Base-by-base conservation (phyloP, 1,284 basidiomycete species). In the Cutaneotrichosporon dermatis region DNA sequence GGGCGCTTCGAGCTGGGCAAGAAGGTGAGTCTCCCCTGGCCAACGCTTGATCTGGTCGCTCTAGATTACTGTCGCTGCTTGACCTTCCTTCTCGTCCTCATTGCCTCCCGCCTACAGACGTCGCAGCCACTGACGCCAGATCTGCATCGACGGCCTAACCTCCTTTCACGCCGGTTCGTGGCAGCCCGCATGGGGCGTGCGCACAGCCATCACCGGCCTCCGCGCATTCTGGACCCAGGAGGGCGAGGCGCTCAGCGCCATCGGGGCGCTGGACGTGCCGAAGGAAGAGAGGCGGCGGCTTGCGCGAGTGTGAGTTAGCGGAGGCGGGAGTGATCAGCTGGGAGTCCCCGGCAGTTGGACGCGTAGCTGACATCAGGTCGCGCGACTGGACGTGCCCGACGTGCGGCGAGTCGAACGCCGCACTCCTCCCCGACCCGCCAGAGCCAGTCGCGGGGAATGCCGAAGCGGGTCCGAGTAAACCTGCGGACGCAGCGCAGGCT, bases 181-280 rank as follows among this genome's bases (percentile, higher is more conserved):
- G 94, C 92, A 96, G 77, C 94, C 94, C 37, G 92, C 94, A 11
- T 98, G 94, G 94, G 94, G 94, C 58, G 90, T 98, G 34, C 84
- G 94, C 60, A 97, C 94, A 88, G 92, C 91, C 25, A 92, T 96
- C 65, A 84, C 93, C 56, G 94, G 91, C 15, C 82, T 95, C 3
- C 89, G 93, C 72, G 88, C 90, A 0, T 93, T 97, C 79, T 94
- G 95, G 76, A 90, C 90, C 58, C 82, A 93, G 55, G 88, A 87
- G 61, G 91, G 92, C 34, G 88, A 93, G 69, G 87, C 91, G 25
- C 87, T 92, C n/a, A 86, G 87, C 39, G 92, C 92, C 12, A 87
- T 96, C 42, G 93, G 92, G 4, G 91, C 90, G 3, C 82, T 97
- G 50, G 90, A 95, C 69, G 87, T 87, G 68, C 87, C 90, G 6